These are phyloP conservation scores for Rhytidhysteron rufulum DNA, from an alignment of 2,329 filamentous ascomycete species.

Conservation along the genomic window DNA sequence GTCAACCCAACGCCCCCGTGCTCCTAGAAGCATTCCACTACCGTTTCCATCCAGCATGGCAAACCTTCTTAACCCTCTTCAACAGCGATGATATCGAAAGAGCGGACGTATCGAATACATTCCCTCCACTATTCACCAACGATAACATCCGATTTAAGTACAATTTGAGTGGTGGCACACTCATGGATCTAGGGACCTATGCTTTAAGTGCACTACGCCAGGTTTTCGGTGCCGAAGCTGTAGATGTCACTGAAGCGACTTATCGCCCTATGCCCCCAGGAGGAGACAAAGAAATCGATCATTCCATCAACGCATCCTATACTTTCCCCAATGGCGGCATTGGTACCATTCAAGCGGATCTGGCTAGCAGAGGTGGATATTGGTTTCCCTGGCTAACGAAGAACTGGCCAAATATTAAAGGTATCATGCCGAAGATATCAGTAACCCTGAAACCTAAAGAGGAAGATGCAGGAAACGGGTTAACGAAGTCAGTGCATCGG, in stretches of 20 bases:
- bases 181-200: slow-evolving; percentile 39
- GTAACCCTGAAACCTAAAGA: slow-evolving; percentile 11
- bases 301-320: slow-evolving; percentile 18
- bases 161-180: slow-evolving; percentile 34
- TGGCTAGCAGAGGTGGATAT: slow-evolving; percentile 14
- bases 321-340: slow-evolving; percentile 17
- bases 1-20: slow-evolving; percentile 35
- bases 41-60: slow-evolving; percentile 42
- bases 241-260: slow-evolving; percentile 14
- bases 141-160: slow-evolving; percentile 40
- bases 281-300: slow-evolving; percentile 15
- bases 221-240: slow-evolving; percentile 23
- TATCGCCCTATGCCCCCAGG: slow-evolving; percentile 9
- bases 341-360: slow-evolving; percentile 12
- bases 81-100: slow-evolving; percentile 29
- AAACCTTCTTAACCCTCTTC: slow-evolving; percentile 33
- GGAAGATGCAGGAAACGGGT: slow-evolving; percentile 6
- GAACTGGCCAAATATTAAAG: slow-evolving; percentile 12
- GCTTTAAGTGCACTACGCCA: slow-evolving; percentile 27
- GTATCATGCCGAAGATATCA: slow-evolving; percentile 10
- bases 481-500: slow-evolving; percentile 10
- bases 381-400: slow-evolving; percentile 17
- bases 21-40: slow-evolving; percentile 45
- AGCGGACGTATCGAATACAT: slow-evolving; percentile 23
- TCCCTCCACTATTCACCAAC: slow-evolving; percentile 20